These are phyloP conservation scores for Astrephomene gubernaculifera DNA, from an alignment of 139 green algal genomes.

Conservation along the genomic window DNA sequence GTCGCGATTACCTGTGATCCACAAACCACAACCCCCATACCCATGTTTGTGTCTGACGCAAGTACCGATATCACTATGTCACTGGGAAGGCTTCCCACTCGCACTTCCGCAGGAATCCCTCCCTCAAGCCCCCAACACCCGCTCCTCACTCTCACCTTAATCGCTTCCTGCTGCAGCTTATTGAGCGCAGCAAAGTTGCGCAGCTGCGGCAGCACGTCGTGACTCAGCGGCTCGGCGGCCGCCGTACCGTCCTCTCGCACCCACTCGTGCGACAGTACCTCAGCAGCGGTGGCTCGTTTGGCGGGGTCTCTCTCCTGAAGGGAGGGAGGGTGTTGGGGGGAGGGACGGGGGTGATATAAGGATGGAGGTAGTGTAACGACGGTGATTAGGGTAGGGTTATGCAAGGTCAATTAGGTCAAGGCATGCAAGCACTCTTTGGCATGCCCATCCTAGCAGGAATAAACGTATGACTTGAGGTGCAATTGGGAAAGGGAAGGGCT, in stretches of 20 bases:
- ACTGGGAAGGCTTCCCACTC: no score
- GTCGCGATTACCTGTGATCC: constrained; percentile 81
- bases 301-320: constrained; percentile 68
- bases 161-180: constrained; percentile 95
- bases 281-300: constrained; percentile 76
- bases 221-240: constrained; percentile 49
- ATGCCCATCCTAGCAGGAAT: no score
- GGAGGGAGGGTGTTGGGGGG: background rate
- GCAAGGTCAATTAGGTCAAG: no score
- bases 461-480: no score
- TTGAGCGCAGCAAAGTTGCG: constrained; percentile 92
- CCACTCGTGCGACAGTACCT: constrained; percentile 86
- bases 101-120: no score
- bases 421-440: no score
- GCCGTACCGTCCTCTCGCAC: constrained; percentile 84
- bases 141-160: constrained; percentile 32
- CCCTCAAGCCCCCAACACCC: background rate
- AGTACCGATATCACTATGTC: no score
- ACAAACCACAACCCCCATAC: background rate
- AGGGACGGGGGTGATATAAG: background rate
- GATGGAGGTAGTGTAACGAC: background rate
- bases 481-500: no score
- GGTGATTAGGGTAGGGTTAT: no score
- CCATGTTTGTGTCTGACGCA: no score
- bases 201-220: constrained; percentile 81